These are phyloP conservation scores for Bruguiera hainesii DNA, from an alignment of 441 rosid genomes.

Conservation along the genomic window DNA sequence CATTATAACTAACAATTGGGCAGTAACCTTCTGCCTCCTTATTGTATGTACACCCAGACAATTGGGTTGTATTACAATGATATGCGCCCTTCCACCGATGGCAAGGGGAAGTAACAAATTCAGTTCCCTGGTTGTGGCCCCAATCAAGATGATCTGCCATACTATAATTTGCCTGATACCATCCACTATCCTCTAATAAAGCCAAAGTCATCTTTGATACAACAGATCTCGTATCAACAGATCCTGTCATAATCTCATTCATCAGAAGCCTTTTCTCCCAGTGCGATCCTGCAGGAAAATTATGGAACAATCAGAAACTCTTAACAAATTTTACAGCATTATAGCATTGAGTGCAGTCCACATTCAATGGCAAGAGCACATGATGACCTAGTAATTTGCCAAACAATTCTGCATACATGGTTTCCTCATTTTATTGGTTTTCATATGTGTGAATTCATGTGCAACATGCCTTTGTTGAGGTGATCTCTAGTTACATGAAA, in stretches of 20 bases:
- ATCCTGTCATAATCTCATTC: conserved; percentile 99
- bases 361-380: too few relatives aligned
- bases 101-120: conserved; percentile 88
- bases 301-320: conserved; percentile 8
- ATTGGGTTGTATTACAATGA: conserved; percentile 85
- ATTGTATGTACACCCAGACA: conserved; percentile 97
- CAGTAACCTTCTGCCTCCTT: conserved; percentile 99
- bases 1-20: conserved; percentile 90
- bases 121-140: conserved; percentile 96
- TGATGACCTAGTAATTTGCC: neutral
- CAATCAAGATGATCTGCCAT: conserved; percentile 98
- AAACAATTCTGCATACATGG: conserved; percentile 1
- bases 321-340: neutral
- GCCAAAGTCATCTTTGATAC: conserved; percentile 99
- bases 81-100: conserved; percentile 97
- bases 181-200: conserved; percentile 94
- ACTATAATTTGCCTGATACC: conserved; percentile 98
- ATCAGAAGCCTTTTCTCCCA: conserved; percentile 99
- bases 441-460: neutral
- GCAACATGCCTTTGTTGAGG: neutral
- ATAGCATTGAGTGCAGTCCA: neutral
- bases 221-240: conserved; percentile 97
- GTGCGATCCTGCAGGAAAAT: conserved; percentile 70
- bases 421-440: conserved; percentile 8
- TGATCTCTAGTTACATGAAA: neutral